Conservation (phyloP, 192 early-diverging fungal species). For the Backusella tarrabulga region DNA sequence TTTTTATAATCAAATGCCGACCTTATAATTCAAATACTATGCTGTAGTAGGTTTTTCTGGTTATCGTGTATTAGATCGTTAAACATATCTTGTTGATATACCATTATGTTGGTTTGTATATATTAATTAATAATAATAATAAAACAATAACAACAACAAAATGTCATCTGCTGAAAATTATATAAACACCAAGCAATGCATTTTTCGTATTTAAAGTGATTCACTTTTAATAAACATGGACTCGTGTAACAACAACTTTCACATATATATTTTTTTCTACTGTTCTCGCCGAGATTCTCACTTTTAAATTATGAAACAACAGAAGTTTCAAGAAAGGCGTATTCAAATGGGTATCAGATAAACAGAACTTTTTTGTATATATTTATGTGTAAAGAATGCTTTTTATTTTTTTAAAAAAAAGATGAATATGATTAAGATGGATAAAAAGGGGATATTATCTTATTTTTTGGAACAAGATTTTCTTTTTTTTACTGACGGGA, state of each 20-base stretch:
- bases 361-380: not conserved
- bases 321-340: not conserved
- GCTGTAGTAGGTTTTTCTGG: not conserved
- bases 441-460: not conserved
- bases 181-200: not conserved
- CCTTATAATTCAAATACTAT: not conserved
- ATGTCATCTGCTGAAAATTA: not conserved
- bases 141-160: not conserved
- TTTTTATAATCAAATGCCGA: not conserved
- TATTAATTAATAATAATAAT: not conserved
- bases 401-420: not conserved
- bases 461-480: not conserved
- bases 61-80: not conserved
- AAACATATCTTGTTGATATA: not conserved
- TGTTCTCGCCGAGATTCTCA: not conserved
- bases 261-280: not conserved
- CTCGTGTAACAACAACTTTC: not conserved
- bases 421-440: not conserved
- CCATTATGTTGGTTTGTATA: not conserved
- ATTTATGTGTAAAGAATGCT: not conserved
- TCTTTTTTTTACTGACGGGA: conserved; percentile 32
- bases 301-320: not conserved
- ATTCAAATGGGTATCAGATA: not conserved
- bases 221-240: not conserved
- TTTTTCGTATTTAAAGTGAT: not conserved